Evolutionary conservation across 805 yeast species (phyloP), one percentile per base, ranked within the genome.

Genomic region (Phaffomyces antillensis): DNA sequence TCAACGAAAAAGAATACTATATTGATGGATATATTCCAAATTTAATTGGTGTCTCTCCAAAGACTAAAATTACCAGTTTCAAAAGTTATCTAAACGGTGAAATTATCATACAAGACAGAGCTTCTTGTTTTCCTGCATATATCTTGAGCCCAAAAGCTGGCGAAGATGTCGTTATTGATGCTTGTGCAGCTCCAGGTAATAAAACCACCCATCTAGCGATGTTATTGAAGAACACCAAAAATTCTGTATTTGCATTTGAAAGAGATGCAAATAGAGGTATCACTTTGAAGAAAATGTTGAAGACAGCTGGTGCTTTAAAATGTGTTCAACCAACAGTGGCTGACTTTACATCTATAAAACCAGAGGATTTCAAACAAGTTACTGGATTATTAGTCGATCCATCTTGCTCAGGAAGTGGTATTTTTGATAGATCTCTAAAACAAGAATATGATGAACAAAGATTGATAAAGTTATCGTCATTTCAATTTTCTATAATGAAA

Each of bases 161-260:
- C 5, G 83, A 81, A 38, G 82, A 76, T 47, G 64, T 71, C 23
- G 79, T 89, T 11, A 85, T 93, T 38, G 99, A 93, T 65, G 84
- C 96, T 1, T 90, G 97, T 66, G 90, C 98, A 3, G 99, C 99
- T 0, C 99, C 99, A 5, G 99, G 99, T 6, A 93, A 93, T 64
- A 95, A 93, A 62, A 93, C 99, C 0, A 87, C 97, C 0, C 98
- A 91, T 65, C 67, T 83, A 20, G 96, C 96, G 0, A 78, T 93
- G 0, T 68, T 76, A 41, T 63, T 87, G 20, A 52, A 58, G 4
- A 65, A 66, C 34, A 53, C 65, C 2, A 67, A 68, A 0, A 55
- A 59, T 16, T 56, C 63, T 15, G 80, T 89, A 10, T 73, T 73
- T 53, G 99, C 99, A 0, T 93, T 89, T 64, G 99, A 93, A 63